phyloP scores from a whole-genome alignment of 306 rosid species.

The Prosopis cineraria region DNA sequence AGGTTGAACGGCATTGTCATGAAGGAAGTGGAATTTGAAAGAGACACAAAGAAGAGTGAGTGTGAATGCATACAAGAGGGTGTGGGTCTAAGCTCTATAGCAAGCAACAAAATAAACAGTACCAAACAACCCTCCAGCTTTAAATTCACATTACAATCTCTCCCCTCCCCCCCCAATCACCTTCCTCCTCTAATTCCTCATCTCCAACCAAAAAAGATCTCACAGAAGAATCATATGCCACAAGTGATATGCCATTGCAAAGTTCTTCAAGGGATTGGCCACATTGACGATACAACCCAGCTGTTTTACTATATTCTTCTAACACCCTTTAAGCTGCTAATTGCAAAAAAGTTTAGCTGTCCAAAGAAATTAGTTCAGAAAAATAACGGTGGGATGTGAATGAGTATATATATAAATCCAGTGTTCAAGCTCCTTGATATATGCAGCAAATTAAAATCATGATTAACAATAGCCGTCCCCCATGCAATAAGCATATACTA shows the following conservation, averaged over 20 bases:
- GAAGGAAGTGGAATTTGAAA: slow-evolving; percentile 30
- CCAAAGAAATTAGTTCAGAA: too few species aligned
- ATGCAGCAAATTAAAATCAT: too few species aligned
- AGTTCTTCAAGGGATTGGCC: not conserved
- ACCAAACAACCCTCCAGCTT: slow-evolving; percentile 25
- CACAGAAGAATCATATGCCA: slow-evolving; percentile 7
- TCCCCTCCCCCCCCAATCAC: slow-evolving; percentile 25
- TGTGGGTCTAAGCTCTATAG: slow-evolving; percentile 24
- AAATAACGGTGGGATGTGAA: too few species aligned
- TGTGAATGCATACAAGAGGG: not conserved
- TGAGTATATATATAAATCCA: too few species aligned
- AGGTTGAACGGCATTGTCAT: slow-evolving; percentile 33
- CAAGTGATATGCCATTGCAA: not conserved
- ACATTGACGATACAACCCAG: not conserved
- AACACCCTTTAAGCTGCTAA: not conserved
- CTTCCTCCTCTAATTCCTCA: slow-evolving; percentile 18
- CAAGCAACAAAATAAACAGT: not conserved
- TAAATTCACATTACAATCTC: slow-evolving; percentile 2
- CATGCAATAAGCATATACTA: too few species aligned
- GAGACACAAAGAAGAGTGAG: slow-evolving; percentile 21
- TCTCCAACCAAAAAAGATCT: not conserved
- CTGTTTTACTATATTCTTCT: not conserved
- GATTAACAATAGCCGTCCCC: too few species aligned
- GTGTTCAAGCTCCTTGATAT: too few species aligned
- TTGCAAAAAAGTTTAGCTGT: too few species aligned